Percentiles rank a stretch among this genome's conserved stretches.
Evolutionary conservation across 148 eudicot species (phyloP).

Genomic region (Mesembryanthemum crystallinum): DNA sequence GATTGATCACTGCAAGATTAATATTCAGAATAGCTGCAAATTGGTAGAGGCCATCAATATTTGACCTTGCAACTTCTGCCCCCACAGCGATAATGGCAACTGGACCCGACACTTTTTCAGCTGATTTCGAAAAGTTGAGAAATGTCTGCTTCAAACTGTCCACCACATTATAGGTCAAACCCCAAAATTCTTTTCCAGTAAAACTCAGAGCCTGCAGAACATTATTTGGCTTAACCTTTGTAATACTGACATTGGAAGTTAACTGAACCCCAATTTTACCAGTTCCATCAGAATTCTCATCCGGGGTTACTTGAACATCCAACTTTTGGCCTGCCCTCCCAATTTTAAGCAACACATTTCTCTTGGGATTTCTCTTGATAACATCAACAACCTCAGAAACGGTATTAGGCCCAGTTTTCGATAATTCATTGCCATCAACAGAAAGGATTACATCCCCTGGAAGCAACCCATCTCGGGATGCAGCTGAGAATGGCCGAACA

Average conservation of each 20-base stretch:
- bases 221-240: conserved; percentile 55
- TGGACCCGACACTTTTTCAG: conserved; percentile 91
- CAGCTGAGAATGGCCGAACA: conserved; percentile 77
- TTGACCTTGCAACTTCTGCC: conserved; percentile 94
- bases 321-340: conserved; percentile 46
- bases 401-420: conserved; percentile 50
- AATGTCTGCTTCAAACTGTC: conserved; percentile 89
- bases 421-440: conserved; percentile 53
- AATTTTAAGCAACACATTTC: conserved; percentile 58
- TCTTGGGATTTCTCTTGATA: conserved; percentile 64
- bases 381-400: conserved; percentile 75
- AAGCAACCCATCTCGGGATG: conserved; percentile 77
- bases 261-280: conserved; percentile 92
- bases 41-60: conserved; percentile 73
- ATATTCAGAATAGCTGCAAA: conserved; percentile 90
- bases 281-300: conserved; percentile 70
- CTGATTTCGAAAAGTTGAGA: conserved; percentile 76
- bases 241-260: conserved; percentile 65
- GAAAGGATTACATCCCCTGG: conserved; percentile 80
- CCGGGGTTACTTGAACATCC: conserved; percentile 74
- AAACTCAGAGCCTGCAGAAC: conserved; percentile 52
- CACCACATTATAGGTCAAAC: conserved; percentile 62
- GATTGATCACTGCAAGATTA: conserved; percentile 90
- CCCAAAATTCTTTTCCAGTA: conserved; percentile 77
- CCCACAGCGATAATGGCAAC: conserved; percentile 98